These are phyloP conservation scores for Sphaerosporella brunnea DNA, from an alignment of 495 filamentous ascomycete genomes.

Conservation along the genomic window DNA sequence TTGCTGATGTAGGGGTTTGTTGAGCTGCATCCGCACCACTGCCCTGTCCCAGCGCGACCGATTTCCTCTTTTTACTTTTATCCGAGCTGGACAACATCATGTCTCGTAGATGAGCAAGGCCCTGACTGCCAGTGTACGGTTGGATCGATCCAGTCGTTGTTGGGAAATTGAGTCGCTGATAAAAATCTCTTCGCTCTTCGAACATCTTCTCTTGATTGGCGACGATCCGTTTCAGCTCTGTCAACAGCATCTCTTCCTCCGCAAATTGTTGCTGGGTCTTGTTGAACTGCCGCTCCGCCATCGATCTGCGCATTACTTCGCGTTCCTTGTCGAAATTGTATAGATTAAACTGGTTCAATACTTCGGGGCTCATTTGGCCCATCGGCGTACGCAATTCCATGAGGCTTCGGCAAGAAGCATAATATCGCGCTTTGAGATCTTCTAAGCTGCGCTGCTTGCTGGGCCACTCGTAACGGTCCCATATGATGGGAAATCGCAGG, in stretches of 20 bases:
- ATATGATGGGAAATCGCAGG: conserved; percentile 77
- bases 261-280: conserved; percentile 72
- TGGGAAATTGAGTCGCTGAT: conserved; percentile 65
- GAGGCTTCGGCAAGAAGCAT: conserved; percentile 64
- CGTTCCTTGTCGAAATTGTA: conserved; percentile 72
- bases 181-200: conserved; percentile 78
- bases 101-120: conserved; percentile 59
- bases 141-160: conserved; percentile 46
- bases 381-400: conserved; percentile 68
- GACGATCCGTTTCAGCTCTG: conserved; percentile 79
- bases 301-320: conserved; percentile 63
- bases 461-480: conserved; percentile 73
- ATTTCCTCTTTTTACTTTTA: conserved; percentile 66
- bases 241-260: conserved; percentile 74
- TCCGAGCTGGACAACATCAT: conserved; percentile 57
- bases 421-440: conserved; percentile 82
- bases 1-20: not conserved
- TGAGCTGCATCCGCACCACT: conserved; percentile 35
- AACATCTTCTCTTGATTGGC: conserved; percentile 63
- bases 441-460: conserved; percentile 50
- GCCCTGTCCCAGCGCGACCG: conserved; percentile 28
- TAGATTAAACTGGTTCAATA: conserved; percentile 63
- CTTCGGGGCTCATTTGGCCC: conserved; percentile 64
- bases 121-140: conserved; percentile 59
- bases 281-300: conserved; percentile 58